These are phyloP conservation scores for Ilyonectria destructans DNA, from an alignment of 2,329 filamentous ascomycete genomes.

Conservation along the genomic window DNA sequence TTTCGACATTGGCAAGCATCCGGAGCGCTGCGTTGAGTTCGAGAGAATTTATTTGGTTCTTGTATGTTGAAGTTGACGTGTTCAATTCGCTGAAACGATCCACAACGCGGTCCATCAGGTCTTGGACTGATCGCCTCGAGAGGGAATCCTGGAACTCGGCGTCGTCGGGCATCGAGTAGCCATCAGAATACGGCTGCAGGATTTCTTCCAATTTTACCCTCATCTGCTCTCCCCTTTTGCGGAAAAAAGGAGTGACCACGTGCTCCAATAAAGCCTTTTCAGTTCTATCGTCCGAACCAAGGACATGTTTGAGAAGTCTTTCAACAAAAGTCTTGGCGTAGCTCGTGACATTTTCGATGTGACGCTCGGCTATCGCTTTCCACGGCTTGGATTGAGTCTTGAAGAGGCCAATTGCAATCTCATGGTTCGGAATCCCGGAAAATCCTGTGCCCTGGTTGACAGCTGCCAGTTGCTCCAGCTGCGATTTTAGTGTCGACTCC, in stretches of 20 bases:
- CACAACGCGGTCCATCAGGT: conserved; percentile 32
- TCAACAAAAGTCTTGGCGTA: conserved; percentile 58
- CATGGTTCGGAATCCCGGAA: conserved; percentile 56
- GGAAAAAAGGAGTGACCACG: conserved; percentile 53
- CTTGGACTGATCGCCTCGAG: conserved; percentile 32
- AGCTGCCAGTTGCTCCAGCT: conserved; percentile 54
- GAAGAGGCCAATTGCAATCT: conserved; percentile 59
- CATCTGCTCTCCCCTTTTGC: conserved; percentile 50
- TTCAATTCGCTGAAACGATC: conserved; percentile 6
- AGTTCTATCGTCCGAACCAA: conserved; percentile 38
- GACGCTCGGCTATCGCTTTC: conserved; percentile 55
- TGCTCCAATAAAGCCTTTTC: conserved; percentile 43
- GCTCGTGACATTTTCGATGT: conserved; percentile 53
- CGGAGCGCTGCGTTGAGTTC: conserved; percentile 1
- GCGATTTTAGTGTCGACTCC: conserved; percentile 32
- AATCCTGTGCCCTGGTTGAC: conserved; percentile 60
- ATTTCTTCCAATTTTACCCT: conserved; percentile 59
- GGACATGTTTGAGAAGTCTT: conserved; percentile 53
- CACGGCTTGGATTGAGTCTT: conserved; percentile 57
- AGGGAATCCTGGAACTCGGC: conserved; percentile 49
- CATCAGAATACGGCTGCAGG: conserved; percentile 55
- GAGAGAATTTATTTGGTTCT: conserved; percentile 28
- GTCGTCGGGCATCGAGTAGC: conserved; percentile 49
- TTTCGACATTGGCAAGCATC: conserved; percentile 27
- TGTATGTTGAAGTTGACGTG: conserved; percentile 1